These are phyloP conservation scores for Allium fistulosum DNA, from an alignment of 106 monocot genomes.

Conservation along the genomic window DNA sequence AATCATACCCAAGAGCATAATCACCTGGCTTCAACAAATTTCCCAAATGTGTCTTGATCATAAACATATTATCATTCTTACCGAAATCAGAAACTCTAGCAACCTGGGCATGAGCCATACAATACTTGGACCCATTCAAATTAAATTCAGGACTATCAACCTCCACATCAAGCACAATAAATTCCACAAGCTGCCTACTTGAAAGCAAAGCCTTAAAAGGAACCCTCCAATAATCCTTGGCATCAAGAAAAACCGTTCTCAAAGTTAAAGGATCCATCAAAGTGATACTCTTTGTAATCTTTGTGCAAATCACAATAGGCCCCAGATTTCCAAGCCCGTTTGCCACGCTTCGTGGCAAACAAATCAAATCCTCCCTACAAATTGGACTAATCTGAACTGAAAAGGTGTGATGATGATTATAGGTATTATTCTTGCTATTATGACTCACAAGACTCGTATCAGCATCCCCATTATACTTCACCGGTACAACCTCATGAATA, in stretches of 20 bases:
- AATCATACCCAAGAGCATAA: constrained; percentile 76
- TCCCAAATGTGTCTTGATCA: constrained; percentile 65
- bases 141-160: constrained; percentile 15
- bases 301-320: constrained; percentile 32
- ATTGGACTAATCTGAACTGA: constrained; percentile 38
- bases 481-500: constrained; percentile 17
- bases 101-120: constrained; percentile 47
- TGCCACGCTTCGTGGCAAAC: constrained; percentile 35
- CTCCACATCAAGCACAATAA: constrained; percentile 43
- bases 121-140: constrained; percentile 47
- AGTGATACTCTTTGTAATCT: constrained; percentile 27
- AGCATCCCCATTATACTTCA: constrained; percentile 3
- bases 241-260: constrained; percentile 32
- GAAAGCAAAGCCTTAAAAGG: constrained; percentile 38
- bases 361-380: constrained; percentile 36
- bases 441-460: constrained; percentile 42
- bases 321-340: constrained; percentile 13
- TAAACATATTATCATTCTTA: constrained; percentile 58
- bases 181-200: constrained; percentile 55
- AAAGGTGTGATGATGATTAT: constrained; percentile 60
- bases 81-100: constrained; percentile 75
- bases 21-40: constrained; percentile 69
- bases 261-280: constrained; percentile 42
- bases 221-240: constrained; percentile 45
- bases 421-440: constrained; percentile 21